Evolutionary conservation across 768 basidiomycete species (phyloP).

Genomic region (Russula sp.): DNA sequence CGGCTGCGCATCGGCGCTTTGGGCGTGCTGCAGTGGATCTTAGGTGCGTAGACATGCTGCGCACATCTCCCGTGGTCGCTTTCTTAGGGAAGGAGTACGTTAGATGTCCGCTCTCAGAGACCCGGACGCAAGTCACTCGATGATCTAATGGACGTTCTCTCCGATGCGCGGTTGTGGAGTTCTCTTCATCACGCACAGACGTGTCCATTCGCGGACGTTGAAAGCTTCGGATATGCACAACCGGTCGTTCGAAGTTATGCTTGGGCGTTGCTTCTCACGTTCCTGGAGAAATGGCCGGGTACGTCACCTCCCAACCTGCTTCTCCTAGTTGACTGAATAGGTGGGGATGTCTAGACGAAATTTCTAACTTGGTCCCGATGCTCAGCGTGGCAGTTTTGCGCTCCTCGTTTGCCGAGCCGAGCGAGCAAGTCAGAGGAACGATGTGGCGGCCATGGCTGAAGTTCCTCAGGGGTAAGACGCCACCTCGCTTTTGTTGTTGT

Average conservation of each 20-base stretch:
- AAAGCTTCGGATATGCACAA: slow-evolving; percentile 56
- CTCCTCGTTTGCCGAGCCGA: slow-evolving; percentile 68
- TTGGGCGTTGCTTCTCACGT: slow-evolving; percentile 50
- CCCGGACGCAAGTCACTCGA: slow-evolving; percentile 21
- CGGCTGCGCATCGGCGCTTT: slow-evolving; percentile 64
- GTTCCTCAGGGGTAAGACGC: slow-evolving; percentile 60
- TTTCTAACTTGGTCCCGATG: slow-evolving; percentile 36
- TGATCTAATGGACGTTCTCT: slow-evolving; percentile 37
- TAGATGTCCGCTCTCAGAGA: slow-evolving; percentile 18
- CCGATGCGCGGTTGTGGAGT: slow-evolving; percentile 55
- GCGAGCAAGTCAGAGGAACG: slow-evolving; percentile 54
- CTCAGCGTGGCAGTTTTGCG: slow-evolving; percentile 56
- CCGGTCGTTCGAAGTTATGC: slow-evolving; percentile 67
- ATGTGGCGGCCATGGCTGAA: slow-evolving; percentile 69
- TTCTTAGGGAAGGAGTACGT: background rate
- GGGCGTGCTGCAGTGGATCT: slow-evolving; percentile 55
- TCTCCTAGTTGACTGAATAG: background rate
- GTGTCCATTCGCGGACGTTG: slow-evolving; percentile 39
- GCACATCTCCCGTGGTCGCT: background rate
- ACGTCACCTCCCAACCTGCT: background rate
- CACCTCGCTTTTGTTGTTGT: slow-evolving; percentile 10
- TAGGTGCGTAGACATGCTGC: slow-evolving; percentile 41
- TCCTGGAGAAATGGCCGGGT: slow-evolving; percentile 47
- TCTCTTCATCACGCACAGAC: slow-evolving; percentile 41
- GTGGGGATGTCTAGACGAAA: slow-evolving; percentile 22